A percentile compares a stretch with the other conserved stretches of the same genome.
Conservation (phyloP, 2,329 filamentous ascomycete species). For the Eutypa lata region DNA sequence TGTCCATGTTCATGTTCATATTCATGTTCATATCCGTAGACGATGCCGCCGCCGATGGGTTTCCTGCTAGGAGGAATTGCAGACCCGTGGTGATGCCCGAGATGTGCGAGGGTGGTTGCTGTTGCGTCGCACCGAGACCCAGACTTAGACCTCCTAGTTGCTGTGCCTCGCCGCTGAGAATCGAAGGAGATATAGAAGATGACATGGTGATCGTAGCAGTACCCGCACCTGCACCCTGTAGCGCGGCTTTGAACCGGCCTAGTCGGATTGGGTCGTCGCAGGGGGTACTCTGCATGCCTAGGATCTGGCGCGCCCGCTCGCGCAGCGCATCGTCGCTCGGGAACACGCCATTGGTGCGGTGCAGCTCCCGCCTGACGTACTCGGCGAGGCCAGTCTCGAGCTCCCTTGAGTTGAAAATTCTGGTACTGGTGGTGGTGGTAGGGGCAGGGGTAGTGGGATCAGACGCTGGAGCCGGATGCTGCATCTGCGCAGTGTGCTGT, state of each 20-base stretch:
- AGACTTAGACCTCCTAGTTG: background rate
- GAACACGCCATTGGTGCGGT: conserved; percentile 36
- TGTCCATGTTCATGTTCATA: conserved; percentile 10
- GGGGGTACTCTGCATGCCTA: conserved; percentile 44
- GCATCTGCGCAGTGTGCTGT: too few species aligned
- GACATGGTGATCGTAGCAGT: background rate
- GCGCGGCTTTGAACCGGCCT: conserved; percentile 50
- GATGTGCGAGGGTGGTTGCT: background rate
- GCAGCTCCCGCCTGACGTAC: conserved; percentile 42
- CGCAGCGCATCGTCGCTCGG: conserved; percentile 48
- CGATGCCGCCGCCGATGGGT: background rate
- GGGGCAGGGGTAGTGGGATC: background rate
- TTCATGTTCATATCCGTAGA: background rate
- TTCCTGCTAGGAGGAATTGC: background rate
- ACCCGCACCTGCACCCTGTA: conserved; percentile 21
- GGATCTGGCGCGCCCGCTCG: conserved; percentile 45
- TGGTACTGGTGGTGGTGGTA: conserved; percentile 22
- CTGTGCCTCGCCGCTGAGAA: background rate
- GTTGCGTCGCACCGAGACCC: background rate
- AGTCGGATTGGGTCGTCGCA: conserved; percentile 53
- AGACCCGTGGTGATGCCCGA: conserved; percentile 10
- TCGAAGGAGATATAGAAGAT: background rate
- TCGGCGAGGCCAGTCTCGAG: conserved; percentile 52
- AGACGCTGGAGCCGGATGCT: too few species aligned
- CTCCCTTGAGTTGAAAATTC: conserved; percentile 57